phyloP scores from a whole-genome alignment of 805 yeast genomes.

The Nakazawaea siamensis region DNA sequence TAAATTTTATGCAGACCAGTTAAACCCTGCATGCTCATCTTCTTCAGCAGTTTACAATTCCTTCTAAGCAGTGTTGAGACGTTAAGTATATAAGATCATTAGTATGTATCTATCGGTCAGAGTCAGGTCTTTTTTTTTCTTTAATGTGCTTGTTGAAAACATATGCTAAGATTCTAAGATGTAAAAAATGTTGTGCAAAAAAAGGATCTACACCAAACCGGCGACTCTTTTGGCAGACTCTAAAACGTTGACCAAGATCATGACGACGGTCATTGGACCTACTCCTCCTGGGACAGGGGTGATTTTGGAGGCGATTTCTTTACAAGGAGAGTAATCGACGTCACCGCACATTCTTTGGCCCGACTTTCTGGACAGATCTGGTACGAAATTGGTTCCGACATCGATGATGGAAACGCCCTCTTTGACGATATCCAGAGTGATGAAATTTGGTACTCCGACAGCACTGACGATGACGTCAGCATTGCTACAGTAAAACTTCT shows the following conservation, averaged over 20 bases:
- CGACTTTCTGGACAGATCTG: slow-evolving; percentile 55
- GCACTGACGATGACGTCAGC: slow-evolving; percentile 80
- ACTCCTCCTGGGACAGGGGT: slow-evolving; percentile 95
- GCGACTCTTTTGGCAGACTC: slow-evolving; percentile 50
- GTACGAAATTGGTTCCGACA: slow-evolving; percentile 75
- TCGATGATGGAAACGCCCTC: slow-evolving; percentile 64
- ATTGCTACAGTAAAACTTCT: slow-evolving; percentile 35
- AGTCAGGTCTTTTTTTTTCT: too few species aligned
- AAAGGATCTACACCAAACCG: slow-evolving; percentile 1
- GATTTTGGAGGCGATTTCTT: slow-evolving; percentile 47
- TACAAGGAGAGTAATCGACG: slow-evolving; percentile 54
- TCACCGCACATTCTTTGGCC: slow-evolving; percentile 76
- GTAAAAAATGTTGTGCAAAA: background rate
- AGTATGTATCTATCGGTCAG: too few species aligned
- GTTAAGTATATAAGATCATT: too few species aligned
- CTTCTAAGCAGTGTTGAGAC: too few species aligned
- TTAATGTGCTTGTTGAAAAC: too few species aligned
- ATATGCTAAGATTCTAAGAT: too few species aligned
- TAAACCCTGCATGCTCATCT: too few species aligned
- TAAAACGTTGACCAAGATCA: slow-evolving; percentile 65
- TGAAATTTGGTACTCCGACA: slow-evolving; percentile 62
- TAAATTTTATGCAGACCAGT: too few species aligned
- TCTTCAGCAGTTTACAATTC: too few species aligned
- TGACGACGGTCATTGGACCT: slow-evolving; percentile 89
- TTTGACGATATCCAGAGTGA: slow-evolving; percentile 71